These are phyloP conservation scores for Avena insularis DNA, from an alignment of 176 grass and related monocot species.

Conservation along the genomic window DNA sequence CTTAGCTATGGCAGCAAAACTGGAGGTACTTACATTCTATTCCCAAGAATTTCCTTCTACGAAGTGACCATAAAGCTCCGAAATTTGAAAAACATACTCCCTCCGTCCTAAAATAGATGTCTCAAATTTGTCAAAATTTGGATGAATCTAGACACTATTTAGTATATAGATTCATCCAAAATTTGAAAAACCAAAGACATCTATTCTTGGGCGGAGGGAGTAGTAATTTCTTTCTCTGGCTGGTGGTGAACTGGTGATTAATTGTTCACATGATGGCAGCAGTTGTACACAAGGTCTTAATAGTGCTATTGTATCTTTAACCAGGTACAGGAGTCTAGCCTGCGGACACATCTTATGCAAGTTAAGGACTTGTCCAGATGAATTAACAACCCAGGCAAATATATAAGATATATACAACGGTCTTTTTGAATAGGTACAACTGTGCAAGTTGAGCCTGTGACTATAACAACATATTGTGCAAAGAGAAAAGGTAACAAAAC, in stretches of 20 bases:
- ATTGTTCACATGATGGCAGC: neutral
- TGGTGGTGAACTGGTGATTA: slow-evolving; percentile 20
- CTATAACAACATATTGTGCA: slow-evolving; percentile 37
- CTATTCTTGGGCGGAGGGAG: no score
- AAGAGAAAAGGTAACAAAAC: slow-evolving; percentile 40
- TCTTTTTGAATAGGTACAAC: slow-evolving; percentile 39
- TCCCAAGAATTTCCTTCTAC: slow-evolving; percentile 10
- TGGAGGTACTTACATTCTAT: slow-evolving; percentile 66
- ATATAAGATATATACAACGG: neutral
- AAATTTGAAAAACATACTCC: neutral
- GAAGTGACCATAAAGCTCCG: neutral
- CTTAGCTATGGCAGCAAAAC: slow-evolving; percentile 60
- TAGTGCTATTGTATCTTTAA: slow-evolving; percentile 35
- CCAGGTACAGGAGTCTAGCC: slow-evolving; percentile 81
- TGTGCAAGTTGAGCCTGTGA: slow-evolving; percentile 35
- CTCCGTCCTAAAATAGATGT: no score
- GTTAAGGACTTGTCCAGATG: slow-evolving; percentile 31
- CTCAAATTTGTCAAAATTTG: no score
- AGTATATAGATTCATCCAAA: no score
- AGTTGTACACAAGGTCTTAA: slow-evolving; percentile 33
- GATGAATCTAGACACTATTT: no score
- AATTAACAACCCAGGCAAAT: slow-evolving; percentile 22
- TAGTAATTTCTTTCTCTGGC: neutral
- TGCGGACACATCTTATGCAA: slow-evolving; percentile 77
- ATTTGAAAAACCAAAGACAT: no score